Conservation (phyloP, 1,284 basidiomycete genomes). For the Ceratobasidium sp. region DNA sequence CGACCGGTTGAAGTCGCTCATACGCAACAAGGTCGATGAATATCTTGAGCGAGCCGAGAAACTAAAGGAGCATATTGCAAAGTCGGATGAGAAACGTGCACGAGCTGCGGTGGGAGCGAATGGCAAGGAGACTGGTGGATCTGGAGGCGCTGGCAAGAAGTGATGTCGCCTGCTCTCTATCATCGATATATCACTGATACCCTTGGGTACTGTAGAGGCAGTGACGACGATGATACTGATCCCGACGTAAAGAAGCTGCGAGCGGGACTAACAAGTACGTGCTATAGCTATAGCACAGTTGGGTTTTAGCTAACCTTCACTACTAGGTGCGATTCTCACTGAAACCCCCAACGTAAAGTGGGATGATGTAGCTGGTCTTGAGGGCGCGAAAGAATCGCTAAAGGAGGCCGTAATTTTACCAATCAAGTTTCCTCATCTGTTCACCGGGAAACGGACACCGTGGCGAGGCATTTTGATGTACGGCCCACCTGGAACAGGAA, state of each 20-base stretch:
- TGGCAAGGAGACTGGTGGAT: conserved; percentile 69
- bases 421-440: conserved; percentile 98
- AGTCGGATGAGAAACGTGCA: conserved; percentile 73
- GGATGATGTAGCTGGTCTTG: conserved; percentile 98
- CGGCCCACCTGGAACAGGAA: conserved; percentile 95
- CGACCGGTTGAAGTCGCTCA: conserved; percentile 88
- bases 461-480: conserved; percentile 97
- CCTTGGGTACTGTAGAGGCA: conserved; percentile 55
- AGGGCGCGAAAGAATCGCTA: conserved; percentile 92
- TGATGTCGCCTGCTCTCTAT: conserved; percentile 45
- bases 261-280: conserved; percentile 76
- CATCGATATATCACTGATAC: conserved; percentile 16
- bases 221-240: conserved; percentile 82
- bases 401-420: conserved; percentile 99
- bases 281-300: background rate
- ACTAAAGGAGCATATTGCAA: conserved; percentile 84
- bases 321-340: conserved; percentile 81
- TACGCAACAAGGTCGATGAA: conserved; percentile 90
- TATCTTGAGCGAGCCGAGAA: conserved; percentile 94
- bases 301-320: background rate
- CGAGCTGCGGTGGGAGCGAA: conserved; percentile 83
- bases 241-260: conserved; percentile 96
- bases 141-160: conserved; percentile 74
- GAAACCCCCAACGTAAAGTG: conserved; percentile 97
- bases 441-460: conserved; percentile 97